A percentile compares a stretch with the other conserved stretches of the same genome.
Evolutionary conservation across 2,329 filamentous ascomycete genomes (phyloP).

Genomic region (Davidsoniella virescens): DNA sequence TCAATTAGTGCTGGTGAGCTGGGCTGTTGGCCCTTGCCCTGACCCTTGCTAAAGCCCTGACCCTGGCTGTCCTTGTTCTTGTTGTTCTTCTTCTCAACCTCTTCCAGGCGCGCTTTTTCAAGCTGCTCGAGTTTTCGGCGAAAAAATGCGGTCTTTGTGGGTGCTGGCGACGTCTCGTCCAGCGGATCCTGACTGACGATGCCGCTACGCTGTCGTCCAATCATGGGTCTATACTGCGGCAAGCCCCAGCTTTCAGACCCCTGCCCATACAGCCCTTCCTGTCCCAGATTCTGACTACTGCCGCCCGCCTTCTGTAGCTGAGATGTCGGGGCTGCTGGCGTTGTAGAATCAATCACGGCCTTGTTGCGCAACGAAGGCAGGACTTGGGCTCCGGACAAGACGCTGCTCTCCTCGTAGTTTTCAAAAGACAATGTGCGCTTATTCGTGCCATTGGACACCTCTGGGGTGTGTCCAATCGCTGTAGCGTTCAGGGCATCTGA

Average conservation of each 20-base stretch:
- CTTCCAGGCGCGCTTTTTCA: neutral
- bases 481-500: slow-evolving; percentile 19
- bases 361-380: slow-evolving; percentile 18
- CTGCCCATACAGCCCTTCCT: neutral
- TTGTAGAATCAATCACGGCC: neutral
- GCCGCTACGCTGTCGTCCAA: slow-evolving; percentile 4
- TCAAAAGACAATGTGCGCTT: slow-evolving; percentile 1
- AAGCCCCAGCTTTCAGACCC: slow-evolving; percentile 6
- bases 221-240: slow-evolving; percentile 2
- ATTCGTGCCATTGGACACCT: slow-evolving; percentile 14
- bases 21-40: neutral
- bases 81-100: neutral
- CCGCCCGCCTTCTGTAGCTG: neutral
- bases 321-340: neutral
- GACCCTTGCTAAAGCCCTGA: neutral
- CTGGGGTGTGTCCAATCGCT: too few relatives aligned
- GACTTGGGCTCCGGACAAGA: neutral
- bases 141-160: slow-evolving; percentile 12
- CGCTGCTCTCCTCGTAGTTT: neutral
- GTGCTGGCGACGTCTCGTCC: slow-evolving; percentile 3
- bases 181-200: slow-evolving; percentile 6
- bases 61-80: neutral
- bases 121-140: slow-evolving; percentile 7
- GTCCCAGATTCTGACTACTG: neutral
- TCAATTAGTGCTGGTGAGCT: neutral